Conservation (phyloP, 495 filamentous ascomycete species). For the Aspergillus panamensis region DNA sequence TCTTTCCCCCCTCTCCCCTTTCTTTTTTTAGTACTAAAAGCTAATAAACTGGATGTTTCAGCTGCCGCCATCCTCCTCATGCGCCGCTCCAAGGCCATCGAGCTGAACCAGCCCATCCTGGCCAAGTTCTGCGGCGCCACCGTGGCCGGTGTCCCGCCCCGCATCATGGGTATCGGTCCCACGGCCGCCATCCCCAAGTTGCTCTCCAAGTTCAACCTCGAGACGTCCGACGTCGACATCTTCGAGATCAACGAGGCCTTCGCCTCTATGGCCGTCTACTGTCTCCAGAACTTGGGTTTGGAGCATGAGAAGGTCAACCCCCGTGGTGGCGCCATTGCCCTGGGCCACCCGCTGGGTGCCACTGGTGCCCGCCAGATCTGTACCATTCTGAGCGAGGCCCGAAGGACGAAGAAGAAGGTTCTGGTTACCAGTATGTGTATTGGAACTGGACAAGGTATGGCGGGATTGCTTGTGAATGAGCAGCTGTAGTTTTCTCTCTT, state of each 20-base stretch:
- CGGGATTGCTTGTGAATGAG: slow-evolving; percentile 80
- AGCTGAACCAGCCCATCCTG: slow-evolving; percentile 85
- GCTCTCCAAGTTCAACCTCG: slow-evolving; percentile 71
- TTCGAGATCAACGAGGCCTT: slow-evolving; percentile 98
- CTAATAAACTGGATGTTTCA: slow-evolving; percentile 13
- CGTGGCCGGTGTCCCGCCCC: slow-evolving; percentile 80
- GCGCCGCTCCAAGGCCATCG: slow-evolving; percentile 84
- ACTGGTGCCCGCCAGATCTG: slow-evolving; percentile 80
- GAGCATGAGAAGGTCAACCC: slow-evolving; percentile 87
- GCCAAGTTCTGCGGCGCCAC: slow-evolving; percentile 94
- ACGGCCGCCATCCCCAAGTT: slow-evolving; percentile 94
- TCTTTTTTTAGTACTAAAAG: too few species aligned
- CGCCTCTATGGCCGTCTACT: slow-evolving; percentile 96
- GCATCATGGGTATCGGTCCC: slow-evolving; percentile 97
- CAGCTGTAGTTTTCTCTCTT: slow-evolving; percentile 43
- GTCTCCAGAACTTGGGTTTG: slow-evolving; percentile 69
- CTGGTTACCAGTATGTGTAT: slow-evolving; percentile 86
- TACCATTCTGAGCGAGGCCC: slow-evolving; percentile 77
- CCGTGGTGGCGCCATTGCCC: slow-evolving; percentile 73
- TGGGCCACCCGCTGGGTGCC: slow-evolving; percentile 78
- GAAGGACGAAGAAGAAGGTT: slow-evolving; percentile 77
- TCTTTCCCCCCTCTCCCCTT: too few species aligned
- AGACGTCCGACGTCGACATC: slow-evolving; percentile 80
- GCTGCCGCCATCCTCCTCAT: slow-evolving; percentile 89
- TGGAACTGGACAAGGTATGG: slow-evolving; percentile 81